Evolutionary conservation across 169 alveolate genomes (phyloP), one percentile per base, ranked within the genome.

Genomic region (Condylostoma magnum): DNA sequence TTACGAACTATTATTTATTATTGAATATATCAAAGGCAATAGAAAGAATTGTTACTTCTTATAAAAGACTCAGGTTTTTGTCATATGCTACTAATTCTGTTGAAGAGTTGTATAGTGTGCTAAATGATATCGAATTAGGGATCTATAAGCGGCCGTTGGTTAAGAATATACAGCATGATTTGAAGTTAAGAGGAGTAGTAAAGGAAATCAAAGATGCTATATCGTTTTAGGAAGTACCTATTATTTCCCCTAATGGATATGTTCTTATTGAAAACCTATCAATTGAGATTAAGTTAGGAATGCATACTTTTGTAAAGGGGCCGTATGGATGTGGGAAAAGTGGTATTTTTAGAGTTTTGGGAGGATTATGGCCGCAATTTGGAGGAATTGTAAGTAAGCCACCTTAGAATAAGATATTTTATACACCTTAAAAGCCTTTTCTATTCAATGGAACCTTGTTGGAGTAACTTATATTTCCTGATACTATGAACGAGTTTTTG

Each of bases 241-340:
- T 90, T 44, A 76, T 87, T 6, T 74, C 94, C 3, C 96, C 96
- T 2, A 85, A 83, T 47, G 94, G 94, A 18, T 90, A 87, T 58
- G 60, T 79, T 6, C 74, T 90, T 18, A 74, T 87, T 41, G 69
- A 80, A 8, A 76, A 79, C 8, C 76, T 90, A 79, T 67, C 77
- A 27, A 83, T 90, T 52, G 68, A 65, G 22, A 82, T 90, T 20
- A 20, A 54, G 20, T 69, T 77, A 37, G 94, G 94, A 6, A 85
- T 79, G 90, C 82, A 87, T 63, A 65, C 86, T 25, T 78, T 90
- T 69, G 79, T 90, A 22, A 52, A 90, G 6, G 96, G 96, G n/a
- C 96, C 96, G n/a, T 85, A 90, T 53, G 96, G 96, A 38, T 85
- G 96, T 63, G 96, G 96, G 8, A 90, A 90, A 76, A 65, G 88